Evolutionary conservation across 306 rosid species (phyloP), one percentile per base, ranked within the genome.

Genomic region (Lathyrus tuberosus): DNA sequence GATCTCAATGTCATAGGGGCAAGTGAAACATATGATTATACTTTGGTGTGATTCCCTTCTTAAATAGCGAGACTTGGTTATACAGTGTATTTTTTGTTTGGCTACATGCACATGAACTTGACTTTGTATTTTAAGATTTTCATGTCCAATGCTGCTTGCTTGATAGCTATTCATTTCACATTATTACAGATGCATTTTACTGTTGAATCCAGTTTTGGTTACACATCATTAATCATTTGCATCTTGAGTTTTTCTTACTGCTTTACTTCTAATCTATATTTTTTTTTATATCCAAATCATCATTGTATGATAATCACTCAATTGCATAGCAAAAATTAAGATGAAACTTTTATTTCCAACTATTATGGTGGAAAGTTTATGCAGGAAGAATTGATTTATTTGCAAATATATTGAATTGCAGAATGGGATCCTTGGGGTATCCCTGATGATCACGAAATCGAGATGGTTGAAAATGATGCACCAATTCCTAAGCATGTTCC

Each of bases 401-500:
- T 33, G 0, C 1, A 5, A 0, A 70, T 43, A 17, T 67, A 51
- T 69, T 78, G 80, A 13, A 28, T 57, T 80, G 84, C 89, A 91
- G 99, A 89, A 79, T 94, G 92, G 95, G 87, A 87, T 66, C 91
- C 96, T 5, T 94, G 99, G 99, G 97, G 97, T 69, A 81, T 86
- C 51, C 97, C 95, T 8, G 95, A 88, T 53, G 95, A 89, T 73
- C 77, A 91, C 26, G 92, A 87, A 79, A 80, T 89, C 14, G 99
- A 94, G 84, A 86, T 91, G 75, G 76, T 94, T 5, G 97, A 91
- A 84, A 86, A 94, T 12, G 85, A 88, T 71, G 92, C 98, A 58
- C 96, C 98, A 22, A 86, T 90, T 85, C 97, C 98, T 8, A 86
- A 80, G 80, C 98, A 93, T 5, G 74, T 93, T 65, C 97, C 97